Base-by-base conservation (phyloP, 306 rosid genomes). In the Sophora flavescens region DNA sequence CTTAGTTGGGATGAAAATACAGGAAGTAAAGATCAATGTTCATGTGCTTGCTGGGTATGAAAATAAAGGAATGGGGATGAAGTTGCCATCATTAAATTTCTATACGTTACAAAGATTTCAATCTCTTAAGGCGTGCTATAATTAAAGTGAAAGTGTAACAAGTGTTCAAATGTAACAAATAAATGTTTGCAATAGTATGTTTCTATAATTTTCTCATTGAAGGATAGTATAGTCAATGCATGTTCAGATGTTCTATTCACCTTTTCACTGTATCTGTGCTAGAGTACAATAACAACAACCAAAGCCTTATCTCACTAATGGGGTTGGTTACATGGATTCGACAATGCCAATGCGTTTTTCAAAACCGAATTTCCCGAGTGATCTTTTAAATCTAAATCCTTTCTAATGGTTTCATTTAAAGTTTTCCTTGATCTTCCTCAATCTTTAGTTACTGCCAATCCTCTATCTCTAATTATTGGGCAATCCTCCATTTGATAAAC, bases 31-130 rank as follows among this genome's bases (percentile, higher is more conserved):
- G 32, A 35, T 39, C 22, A 32, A 17, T 6, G 12, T 53, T 26
- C 61, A 33, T 56, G 66, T 53, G 67, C 47, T 53, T 64, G 47
- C n/a, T 39, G 6, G 51, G 56, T 18, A 53, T 65, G 66, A 41
- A 66, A 76, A 42, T 9, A 26, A 38, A 5, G 28, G 57, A 65
- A 10, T 50, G 13, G 45, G 17, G 15, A 17, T 8, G 10, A 48
- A 36, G 54, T 33, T 2, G 38, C 47, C 53, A 63, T 75, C 42
- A 38, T 38, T 22, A 13, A 15, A 8, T 10, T 16, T 33, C 48
- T 69, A 15, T 52, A 22, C 8, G 1, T 15, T 30, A 33, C 63
- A 18, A 68, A 38, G 10, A 3, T 38, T 35, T 3, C 63, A 12
- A 64, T 75, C 62, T 63, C 80, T 8, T 36, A 7, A 63, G 8